phyloP scores from a whole-genome alignment of 331 rosid species.

The Acacia concinna region DNA sequence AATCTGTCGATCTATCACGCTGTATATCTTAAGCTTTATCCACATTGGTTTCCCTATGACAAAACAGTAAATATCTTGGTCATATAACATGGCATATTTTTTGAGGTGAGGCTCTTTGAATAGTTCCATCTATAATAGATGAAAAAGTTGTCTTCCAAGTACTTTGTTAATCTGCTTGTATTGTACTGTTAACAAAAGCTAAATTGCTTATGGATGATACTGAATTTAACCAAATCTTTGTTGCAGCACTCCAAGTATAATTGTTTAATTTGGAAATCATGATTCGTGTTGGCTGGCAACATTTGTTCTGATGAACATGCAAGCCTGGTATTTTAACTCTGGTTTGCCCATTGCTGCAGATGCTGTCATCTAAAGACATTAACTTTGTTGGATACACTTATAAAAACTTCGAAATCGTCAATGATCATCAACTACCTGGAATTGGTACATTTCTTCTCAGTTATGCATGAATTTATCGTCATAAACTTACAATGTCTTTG shows the following conservation, averaged over 20 bases:
- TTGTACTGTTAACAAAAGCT: slow-evolving; percentile 18
- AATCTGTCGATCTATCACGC: not conserved
- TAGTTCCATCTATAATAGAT: slow-evolving; percentile 6
- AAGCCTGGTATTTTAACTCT: slow-evolving; percentile 32
- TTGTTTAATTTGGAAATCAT: not conserved
- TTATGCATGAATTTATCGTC: slow-evolving; percentile 19
- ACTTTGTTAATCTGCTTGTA: slow-evolving; percentile 13
- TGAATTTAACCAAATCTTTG: slow-evolving; percentile 11
- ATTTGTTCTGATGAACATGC: slow-evolving; percentile 6
- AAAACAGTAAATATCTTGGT: not conserved
- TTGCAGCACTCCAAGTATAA: slow-evolving; percentile 3
- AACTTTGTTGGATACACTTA: slow-evolving; percentile 96
- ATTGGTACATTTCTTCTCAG: slow-evolving; percentile 60
- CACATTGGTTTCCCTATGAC: slow-evolving; percentile 2
- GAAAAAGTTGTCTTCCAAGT: slow-evolving; percentile 7
- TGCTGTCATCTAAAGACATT: slow-evolving; percentile 75
- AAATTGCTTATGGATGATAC: slow-evolving; percentile 17
- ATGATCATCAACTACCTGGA: slow-evolving; percentile 85
- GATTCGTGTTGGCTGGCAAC: slow-evolving; percentile 11
- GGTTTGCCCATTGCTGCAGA: slow-evolving; percentile 47
- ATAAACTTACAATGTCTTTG: not conserved
- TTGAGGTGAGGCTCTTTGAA: not conserved
- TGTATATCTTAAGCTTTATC: not conserved
- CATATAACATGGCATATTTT: slow-evolving; percentile 14
- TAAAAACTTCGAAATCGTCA: slow-evolving; percentile 88